These are phyloP conservation scores for Galium porrigens DNA, from an alignment of 305 asterid genomes.

Conservation along the genomic window DNA sequence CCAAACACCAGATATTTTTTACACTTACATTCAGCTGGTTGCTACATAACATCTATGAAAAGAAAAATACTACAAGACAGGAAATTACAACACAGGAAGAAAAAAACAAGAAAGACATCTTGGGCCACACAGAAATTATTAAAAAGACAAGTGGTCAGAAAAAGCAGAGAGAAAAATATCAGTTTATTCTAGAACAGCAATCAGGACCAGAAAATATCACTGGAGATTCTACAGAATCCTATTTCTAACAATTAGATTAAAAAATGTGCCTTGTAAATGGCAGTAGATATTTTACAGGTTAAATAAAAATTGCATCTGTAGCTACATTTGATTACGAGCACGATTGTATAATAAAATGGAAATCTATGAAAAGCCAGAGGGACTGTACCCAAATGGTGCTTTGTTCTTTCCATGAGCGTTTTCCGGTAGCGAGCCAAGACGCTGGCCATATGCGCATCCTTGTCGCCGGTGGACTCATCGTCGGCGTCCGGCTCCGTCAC, in stretches of 20 bases:
- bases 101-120: not conserved
- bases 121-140: not conserved
- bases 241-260: not conserved
- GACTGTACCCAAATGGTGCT: slow-evolving; percentile 66
- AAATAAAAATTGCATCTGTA: not conserved
- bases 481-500: slow-evolving; percentile 94
- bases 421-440: slow-evolving; percentile 78
- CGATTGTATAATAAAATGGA: not conserved
- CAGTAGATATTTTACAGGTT: not conserved
- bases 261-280: not conserved
- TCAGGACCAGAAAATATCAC: not conserved
- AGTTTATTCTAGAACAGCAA: not conserved
- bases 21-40: not conserved
- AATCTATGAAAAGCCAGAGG: not conserved
- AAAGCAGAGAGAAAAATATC: not conserved
- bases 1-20: not conserved
- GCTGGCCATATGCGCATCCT: slow-evolving; percentile 87
- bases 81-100: not conserved
- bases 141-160: slow-evolving; percentile 4
- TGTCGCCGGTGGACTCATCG: slow-evolving; percentile 87
- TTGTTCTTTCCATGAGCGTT: slow-evolving; percentile 67
- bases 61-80: not conserved
- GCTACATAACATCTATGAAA: not conserved
- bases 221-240: not conserved
- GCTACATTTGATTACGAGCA: not conserved